These are phyloP conservation scores for Suhomyces prunicola DNA, from an alignment of 805 yeast species.

Conservation along the genomic window DNA sequence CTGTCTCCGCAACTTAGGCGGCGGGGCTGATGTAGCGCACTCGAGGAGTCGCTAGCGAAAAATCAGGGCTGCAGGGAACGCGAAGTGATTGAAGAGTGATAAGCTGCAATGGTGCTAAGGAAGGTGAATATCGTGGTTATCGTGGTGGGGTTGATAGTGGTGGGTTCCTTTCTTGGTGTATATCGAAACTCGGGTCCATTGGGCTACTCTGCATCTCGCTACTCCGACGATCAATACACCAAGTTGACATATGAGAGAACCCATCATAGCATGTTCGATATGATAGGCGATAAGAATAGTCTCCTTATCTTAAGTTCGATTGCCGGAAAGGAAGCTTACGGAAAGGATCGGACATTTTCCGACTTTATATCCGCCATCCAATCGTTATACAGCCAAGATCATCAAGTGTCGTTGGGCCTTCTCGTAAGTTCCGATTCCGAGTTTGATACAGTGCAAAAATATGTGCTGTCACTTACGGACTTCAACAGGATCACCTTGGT, in stretches of 20 bases:
- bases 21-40: not conserved
- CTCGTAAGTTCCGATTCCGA: constrained; percentile 29
- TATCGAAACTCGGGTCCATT: too few relatives aligned
- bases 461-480: constrained; percentile 13
- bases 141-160: not conserved
- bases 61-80: not conserved
- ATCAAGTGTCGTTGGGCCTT: constrained; percentile 23
- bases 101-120: not conserved
- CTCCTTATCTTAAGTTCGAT: constrained; percentile 3
- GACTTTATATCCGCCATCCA: constrained; percentile 31
- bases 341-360: constrained; percentile 26
- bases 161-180: not conserved
- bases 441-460: constrained; percentile 16
- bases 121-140: not conserved
- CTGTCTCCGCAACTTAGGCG: not conserved
- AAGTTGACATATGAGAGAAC: not conserved
- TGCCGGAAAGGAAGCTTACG: constrained; percentile 22
- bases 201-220: not conserved
- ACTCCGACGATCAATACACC: not conserved
- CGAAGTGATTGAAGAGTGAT: not conserved
- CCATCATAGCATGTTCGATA: not conserved
- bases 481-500: constrained; percentile 22
- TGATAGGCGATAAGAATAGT: not conserved
- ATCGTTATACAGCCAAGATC: constrained; percentile 11
- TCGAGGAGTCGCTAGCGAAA: not conserved